phyloP scores from a whole-genome alignment of 2,329 filamentous ascomycete species.

The Neophaeococcomyces aloes region DNA sequence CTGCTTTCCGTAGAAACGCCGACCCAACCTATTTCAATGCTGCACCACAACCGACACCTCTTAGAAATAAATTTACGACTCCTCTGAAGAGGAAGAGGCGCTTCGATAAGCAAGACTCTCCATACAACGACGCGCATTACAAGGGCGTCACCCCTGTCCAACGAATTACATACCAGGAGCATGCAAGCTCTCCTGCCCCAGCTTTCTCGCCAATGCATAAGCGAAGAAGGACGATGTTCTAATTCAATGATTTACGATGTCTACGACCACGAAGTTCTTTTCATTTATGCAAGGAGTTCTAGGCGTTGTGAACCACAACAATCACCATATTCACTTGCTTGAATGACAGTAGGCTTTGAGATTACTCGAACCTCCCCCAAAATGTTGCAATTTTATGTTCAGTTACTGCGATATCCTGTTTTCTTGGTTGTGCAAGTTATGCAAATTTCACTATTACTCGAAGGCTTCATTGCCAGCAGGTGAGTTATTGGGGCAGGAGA shows the following conservation, averaged over 20 bases:
- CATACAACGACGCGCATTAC: slow-evolving; percentile 22
- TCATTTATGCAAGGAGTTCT: neutral
- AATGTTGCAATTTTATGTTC: too few relatives aligned
- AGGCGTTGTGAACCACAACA: too few relatives aligned
- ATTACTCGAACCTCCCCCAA: too few relatives aligned
- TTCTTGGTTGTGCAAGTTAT: too few relatives aligned
- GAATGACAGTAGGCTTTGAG: too few relatives aligned
- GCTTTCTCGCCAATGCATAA: slow-evolving; percentile 10
- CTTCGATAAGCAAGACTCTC: slow-evolving; percentile 13
- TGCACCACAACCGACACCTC: slow-evolving; percentile 31
- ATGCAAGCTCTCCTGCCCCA: slow-evolving; percentile 14
- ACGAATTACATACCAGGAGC: slow-evolving; percentile 19
- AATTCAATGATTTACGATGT: slow-evolving; percentile 1
- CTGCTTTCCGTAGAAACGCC: slow-evolving; percentile 59
- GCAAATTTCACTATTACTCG: too few relatives aligned
- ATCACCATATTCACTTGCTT: too few relatives aligned
- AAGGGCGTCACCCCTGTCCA: slow-evolving; percentile 22
- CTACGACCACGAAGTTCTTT: neutral
- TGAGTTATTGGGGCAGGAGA: too few relatives aligned
- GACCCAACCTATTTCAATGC: slow-evolving; percentile 32
- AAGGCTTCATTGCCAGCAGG: too few relatives aligned
- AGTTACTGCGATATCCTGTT: too few relatives aligned
- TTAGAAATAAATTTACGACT: slow-evolving; percentile 14
- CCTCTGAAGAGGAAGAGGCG: slow-evolving; percentile 14
- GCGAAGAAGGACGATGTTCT: slow-evolving; percentile 6